Base-by-base conservation (phyloP, 345 rosid species). In the Crucihimalaya himalaica region DNA sequence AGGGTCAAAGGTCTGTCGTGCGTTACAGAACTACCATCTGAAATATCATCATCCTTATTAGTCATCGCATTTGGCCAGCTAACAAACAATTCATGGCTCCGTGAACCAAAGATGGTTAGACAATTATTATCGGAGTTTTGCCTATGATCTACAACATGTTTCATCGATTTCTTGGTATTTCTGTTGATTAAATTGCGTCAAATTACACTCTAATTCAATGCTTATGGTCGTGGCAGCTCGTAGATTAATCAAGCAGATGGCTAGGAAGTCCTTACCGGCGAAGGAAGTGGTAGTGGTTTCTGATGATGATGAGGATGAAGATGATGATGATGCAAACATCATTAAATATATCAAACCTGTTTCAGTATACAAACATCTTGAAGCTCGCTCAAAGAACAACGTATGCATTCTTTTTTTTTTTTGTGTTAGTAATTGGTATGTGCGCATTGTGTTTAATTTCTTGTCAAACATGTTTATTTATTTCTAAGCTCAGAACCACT, bases 231-330 rank as follows among this genome's bases (percentile, higher is more conserved):
- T 74, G 23, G 53, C 43, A 59, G 53, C 11, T 65, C 66, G 42
- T 55, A 45, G n/a, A 53, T 43, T 52, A 5, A 62, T 63, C 40
- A 56, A 73, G 16, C 37, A 57, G 66, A 67, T 74, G 78, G 35
- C 19, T 59, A 54, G 35, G 39, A 43, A 45, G n/a, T 29, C 43
- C 40, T 11, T 14, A 61, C 18, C 34, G 47, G 29, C 6, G 50
- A 25, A 73, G 20, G 34, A 47, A 47, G 21, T 69, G 56, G 45
- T 29, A 14, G 11, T 42, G 46, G 45, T 15, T 43, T 43, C 77
- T 61, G 28, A 18, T 48, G 19, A 23, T 19, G 45, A 15, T 28
- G 37, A 28, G n/a, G 25, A 4, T 1, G 7, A 1, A 4, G 63
- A 11, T 60, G 40, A 37, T 29, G 20, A 0, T n/a, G 35, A 9